These are phyloP conservation scores for Skeletonema potamos DNA, from an alignment of 108 stramenopile genomes.

Conservation along the genomic window DNA sequence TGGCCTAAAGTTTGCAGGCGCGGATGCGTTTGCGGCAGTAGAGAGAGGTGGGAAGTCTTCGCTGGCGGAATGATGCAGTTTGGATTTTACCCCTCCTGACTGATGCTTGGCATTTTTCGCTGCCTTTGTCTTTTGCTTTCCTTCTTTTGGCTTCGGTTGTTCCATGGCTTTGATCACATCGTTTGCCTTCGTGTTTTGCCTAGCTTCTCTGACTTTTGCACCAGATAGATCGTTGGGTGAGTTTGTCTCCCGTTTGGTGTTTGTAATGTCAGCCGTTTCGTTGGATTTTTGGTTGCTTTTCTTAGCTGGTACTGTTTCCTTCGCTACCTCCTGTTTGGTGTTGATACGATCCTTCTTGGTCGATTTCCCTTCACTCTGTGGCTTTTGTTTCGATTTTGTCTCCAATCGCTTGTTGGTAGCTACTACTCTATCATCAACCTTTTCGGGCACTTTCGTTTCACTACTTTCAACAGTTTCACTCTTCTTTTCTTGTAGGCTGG, in stretches of 20 bases:
- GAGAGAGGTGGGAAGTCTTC: slow-evolving; percentile 25
- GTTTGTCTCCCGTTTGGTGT: background rate
- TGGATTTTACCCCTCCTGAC: background rate
- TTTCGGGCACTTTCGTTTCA: background rate
- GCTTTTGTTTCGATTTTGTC: slow-evolving; percentile 7
- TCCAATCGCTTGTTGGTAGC: background rate
- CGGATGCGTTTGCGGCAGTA: slow-evolving; percentile 8
- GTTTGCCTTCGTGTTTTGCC: slow-evolving; percentile 9
- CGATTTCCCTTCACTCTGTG: slow-evolving; percentile 7
- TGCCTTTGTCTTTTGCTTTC: background rate
- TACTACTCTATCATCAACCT: slow-evolving; percentile 3
- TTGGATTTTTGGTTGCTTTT: background rate
- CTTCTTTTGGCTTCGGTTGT: slow-evolving; percentile 5
- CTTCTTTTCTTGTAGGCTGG: background rate
- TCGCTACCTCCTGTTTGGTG: background rate
- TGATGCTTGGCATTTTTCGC: background rate
- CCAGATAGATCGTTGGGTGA: background rate
- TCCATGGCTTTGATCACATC: slow-evolving; percentile 6
- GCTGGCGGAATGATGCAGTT: background rate
- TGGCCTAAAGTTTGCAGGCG: slow-evolving; percentile 12
- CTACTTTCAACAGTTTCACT: background rate
- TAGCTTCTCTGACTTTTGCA: slow-evolving; percentile 2
- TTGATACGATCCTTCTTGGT: background rate
- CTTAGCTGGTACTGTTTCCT: background rate
- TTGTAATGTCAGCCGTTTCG: background rate